A percentile compares a stretch with the other conserved stretches of the same genome.
phyloP scores from a whole-genome alignment of 2,329 filamentous ascomycete genomes.

The Pseudopithomyces chartarum region DNA sequence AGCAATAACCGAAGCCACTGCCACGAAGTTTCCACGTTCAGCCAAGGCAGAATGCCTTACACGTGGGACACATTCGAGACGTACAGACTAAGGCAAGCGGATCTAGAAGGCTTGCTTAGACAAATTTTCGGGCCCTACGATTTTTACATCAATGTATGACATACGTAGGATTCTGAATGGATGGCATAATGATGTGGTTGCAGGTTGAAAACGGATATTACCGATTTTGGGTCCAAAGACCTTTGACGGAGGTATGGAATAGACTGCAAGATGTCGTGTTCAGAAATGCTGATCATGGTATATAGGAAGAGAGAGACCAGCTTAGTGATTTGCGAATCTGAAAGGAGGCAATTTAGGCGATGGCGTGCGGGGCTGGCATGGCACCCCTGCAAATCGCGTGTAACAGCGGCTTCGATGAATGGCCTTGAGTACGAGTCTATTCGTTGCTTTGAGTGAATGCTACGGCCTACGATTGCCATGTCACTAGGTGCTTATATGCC shows the following conservation, averaged over 20 bases:
- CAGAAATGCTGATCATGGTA: slow-evolving; percentile 17
- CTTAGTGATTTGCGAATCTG: slow-evolving; percentile 40
- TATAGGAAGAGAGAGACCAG: slow-evolving; percentile 41
- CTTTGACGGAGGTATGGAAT: slow-evolving; percentile 19
- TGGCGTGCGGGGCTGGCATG: too few relatives aligned
- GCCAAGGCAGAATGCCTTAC: too few relatives aligned
- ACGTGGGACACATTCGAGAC: slow-evolving; percentile 15
- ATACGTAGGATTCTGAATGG: too few relatives aligned
- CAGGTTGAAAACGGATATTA: slow-evolving; percentile 10
- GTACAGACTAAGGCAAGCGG: slow-evolving; percentile 11
- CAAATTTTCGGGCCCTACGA: slow-evolving; percentile 12
- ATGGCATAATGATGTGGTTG: too few relatives aligned
- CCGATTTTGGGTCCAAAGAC: slow-evolving; percentile 19
- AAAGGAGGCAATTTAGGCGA: slow-evolving; percentile 30
- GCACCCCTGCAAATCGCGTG: slow-evolving; percentile 8
- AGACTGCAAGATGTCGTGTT: slow-evolving; percentile 12
- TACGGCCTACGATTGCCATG: too few relatives aligned
- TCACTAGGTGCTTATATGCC: too few relatives aligned
- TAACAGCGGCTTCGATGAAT: too few relatives aligned
- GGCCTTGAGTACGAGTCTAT: too few relatives aligned
- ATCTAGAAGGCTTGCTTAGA: slow-evolving; percentile 14
- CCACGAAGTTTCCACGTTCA: too few relatives aligned
- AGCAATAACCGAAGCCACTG: too few relatives aligned
- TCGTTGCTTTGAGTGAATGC: too few relatives aligned
- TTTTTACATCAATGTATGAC: slow-evolving; percentile 15